phyloP scores from a whole-genome alignment of 2,329 filamentous ascomycete species.

The Xylariaceae sp. region DNA sequence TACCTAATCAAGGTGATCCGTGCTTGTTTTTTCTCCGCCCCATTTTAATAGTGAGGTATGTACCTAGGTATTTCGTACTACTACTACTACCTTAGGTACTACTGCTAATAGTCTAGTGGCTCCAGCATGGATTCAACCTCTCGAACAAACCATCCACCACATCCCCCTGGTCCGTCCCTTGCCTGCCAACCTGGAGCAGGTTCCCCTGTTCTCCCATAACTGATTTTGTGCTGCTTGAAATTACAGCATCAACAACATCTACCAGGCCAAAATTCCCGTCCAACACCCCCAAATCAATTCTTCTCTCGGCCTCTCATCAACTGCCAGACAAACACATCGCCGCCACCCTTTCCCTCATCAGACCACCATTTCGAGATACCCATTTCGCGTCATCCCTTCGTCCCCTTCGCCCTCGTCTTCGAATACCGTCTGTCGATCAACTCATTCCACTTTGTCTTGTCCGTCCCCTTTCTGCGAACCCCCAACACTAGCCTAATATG shows the following conservation, averaged over 20 bases:
- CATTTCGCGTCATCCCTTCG: conserved; percentile 36
- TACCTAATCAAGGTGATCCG: no score
- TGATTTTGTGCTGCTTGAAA: conserved; percentile 29
- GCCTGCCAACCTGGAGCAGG: conserved; percentile 1
- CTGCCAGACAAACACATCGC: conserved; percentile 27
- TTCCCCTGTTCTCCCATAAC: conserved; percentile 21
- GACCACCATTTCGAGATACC: conserved; percentile 40
- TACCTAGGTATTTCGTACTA: no score
- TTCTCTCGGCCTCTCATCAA: conserved; percentile 36
- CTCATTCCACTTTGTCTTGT: conserved; percentile 19
- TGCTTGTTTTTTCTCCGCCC: no score
- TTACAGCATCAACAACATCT: conserved; percentile 27
- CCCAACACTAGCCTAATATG: conserved; percentile 44
- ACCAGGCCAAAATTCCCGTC: conserved; percentile 23
- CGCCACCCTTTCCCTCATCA: conserved; percentile 26
- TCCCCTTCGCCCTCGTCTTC: conserved; percentile 16
- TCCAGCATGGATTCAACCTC: no score
- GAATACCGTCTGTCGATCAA: conserved; percentile 22
- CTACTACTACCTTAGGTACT: no score
- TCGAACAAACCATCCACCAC: no score
- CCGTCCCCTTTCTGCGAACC: conserved; percentile 29
- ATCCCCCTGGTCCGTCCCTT: no score
- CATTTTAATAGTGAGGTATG: no score
- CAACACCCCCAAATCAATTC: conserved; percentile 29
- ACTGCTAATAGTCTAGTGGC: no score